Base-by-base conservation (phyloP, 78 protist genomes). In the Protostelium mycophagum region DNA sequence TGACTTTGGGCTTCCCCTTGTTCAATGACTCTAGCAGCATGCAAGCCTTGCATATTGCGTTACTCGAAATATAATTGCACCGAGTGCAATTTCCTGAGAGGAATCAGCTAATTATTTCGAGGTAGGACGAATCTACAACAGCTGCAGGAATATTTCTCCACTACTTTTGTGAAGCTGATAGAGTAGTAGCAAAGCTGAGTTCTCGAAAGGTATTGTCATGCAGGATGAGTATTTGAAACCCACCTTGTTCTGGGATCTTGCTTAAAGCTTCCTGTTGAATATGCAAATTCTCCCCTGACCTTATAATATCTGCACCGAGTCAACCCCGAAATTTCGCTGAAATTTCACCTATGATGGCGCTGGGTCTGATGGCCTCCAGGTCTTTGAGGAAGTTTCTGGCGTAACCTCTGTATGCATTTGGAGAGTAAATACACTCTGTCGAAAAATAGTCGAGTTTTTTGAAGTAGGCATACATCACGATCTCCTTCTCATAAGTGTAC, bases 381-480 rank as follows among this genome's bases (percentile, higher is more conserved):
- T 93, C 96, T 88, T 97, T 95, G 31, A 97, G 39, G 35, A 94
- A 92, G 51, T 92, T 95, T 36, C 98, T 93, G 29, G 98, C 97
- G 35, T 86, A 84, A 37, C 97, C 98, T 86, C 99, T 94, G 38
- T 91, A 97, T 1, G 99, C 97, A 84, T 92, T 84, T 28, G 96
- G 96, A 28, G 96, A 83, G 90, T 96, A 96, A 83, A 91, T 88
- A 91, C 97, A 97, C 51, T 97, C 98, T 0, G 97, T 96, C 23
- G 95, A 37, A 39, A 95, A 95, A 91, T 96, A 98, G 84, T 92
- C 96, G 9, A 98, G 91, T 87, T 93, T 85, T 88, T 94, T 92
- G 85, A 91, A 97, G 63, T 95, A 90, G 0, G 98, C 98, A 83
- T 98, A 97, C 95, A 96, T 86, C 34, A 98, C 98, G 84, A 97